phyloP scores from a whole-genome alignment of 371 early-diverging fungal species.

The Mucor racemosus region DNA sequence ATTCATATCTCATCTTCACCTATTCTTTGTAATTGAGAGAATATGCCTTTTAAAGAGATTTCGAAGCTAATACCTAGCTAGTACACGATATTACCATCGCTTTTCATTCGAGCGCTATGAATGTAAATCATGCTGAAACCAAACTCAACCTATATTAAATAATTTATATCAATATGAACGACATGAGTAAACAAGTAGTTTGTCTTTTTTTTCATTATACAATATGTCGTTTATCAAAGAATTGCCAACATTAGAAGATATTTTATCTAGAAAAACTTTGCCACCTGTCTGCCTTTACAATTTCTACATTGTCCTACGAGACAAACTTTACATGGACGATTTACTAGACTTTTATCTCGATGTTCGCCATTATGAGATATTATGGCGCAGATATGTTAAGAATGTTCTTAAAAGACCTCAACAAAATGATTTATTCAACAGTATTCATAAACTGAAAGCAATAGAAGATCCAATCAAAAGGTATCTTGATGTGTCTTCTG shows the following conservation, averaged over 20 bases:
- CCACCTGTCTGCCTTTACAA: constrained; percentile 75
- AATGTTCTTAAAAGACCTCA: constrained; percentile 26
- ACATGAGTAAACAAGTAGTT: background rate
- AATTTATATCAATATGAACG: background rate
- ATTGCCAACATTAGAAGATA: constrained; percentile 65
- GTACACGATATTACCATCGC: background rate
- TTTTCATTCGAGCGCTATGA: background rate
- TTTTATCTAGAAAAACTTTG: constrained; percentile 61
- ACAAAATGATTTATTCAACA: constrained; percentile 11
- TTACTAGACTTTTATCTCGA: constrained; percentile 74
- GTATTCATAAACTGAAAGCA: constrained; percentile 34
- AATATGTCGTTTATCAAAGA: constrained; percentile 5
- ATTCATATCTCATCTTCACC: too few relatives aligned
- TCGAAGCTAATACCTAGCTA: too few relatives aligned
- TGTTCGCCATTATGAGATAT: constrained; percentile 64
- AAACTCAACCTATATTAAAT: background rate
- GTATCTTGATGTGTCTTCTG: constrained; percentile 11
- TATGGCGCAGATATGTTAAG: constrained; percentile 62
- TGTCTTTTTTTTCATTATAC: background rate
- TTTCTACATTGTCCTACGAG: constrained; percentile 69
- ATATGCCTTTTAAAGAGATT: background rate
- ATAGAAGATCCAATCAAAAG: constrained; percentile 47
- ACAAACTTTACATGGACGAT: constrained; percentile 61
- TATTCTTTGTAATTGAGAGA: too few relatives aligned
- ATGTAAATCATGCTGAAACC: background rate